phyloP scores from a whole-genome alignment of 202 grass and related monocot genomes.

The Bolboschoenoplectus hybrid region DNA sequence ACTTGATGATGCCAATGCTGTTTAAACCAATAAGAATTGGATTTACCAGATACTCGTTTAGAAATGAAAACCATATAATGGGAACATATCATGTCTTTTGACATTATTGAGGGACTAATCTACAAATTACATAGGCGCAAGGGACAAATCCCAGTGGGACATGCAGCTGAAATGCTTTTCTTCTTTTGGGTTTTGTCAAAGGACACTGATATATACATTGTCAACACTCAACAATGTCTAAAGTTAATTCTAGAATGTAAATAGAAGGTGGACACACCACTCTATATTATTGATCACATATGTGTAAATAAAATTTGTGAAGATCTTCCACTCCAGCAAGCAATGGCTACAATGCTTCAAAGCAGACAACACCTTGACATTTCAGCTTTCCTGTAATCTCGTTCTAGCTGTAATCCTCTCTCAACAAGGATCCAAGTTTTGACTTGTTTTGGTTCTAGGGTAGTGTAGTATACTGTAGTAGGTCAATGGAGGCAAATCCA shows the following conservation, averaged over 20 bases:
- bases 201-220: not conserved
- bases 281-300: not conserved
- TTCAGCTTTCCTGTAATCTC: not conserved
- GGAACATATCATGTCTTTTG: not conserved
- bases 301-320: not conserved
- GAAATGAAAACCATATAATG: not conserved
- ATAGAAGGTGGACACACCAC: conserved; percentile 29
- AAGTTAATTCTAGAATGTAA: not conserved
- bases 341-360: conserved; percentile 4
- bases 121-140: conserved; percentile 9
- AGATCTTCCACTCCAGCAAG: conserved; percentile 18
- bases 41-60: not conserved
- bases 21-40: not conserved
- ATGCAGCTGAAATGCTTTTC: too few species aligned
- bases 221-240: not conserved
- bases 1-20: not conserved
- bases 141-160: not conserved
- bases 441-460: not conserved
- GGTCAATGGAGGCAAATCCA: not conserved
- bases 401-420: not conserved
- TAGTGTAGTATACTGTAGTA: not conserved
- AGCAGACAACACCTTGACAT: not conserved
- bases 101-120: not conserved
- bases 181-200: not conserved
- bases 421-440: not conserved